A percentile compares a stretch with the other conserved stretches of the same genome.
Conservation (phyloP, 176 grass and related monocot species). For the Paspalum notatum region DNA sequence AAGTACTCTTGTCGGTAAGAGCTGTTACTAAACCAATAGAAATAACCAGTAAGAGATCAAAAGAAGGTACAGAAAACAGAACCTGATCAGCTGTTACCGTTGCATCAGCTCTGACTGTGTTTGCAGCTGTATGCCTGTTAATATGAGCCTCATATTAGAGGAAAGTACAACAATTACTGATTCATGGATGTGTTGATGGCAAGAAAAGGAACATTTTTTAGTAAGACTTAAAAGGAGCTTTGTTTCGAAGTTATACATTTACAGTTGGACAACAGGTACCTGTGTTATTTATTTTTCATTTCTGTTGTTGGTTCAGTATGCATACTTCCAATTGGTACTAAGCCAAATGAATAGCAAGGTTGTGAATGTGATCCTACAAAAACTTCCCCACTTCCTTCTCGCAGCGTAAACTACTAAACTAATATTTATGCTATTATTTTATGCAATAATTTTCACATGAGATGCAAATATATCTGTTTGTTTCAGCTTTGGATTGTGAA, state of each 20-base stretch:
- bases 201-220: not conserved
- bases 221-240: not conserved
- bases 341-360: not conserved
- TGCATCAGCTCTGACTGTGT: constrained; percentile 61
- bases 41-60: constrained; percentile 15
- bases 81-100: constrained; percentile 65
- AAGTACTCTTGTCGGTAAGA: not conserved
- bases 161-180: not conserved
- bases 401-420: not conserved
- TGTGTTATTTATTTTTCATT: not conserved
- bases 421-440: not conserved
- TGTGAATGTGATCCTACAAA: not conserved
- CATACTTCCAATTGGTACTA: not conserved
- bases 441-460: not conserved
- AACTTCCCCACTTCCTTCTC: not conserved
- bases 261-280: not conserved
- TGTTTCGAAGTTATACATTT: not conserved
- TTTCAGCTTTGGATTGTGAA: too few species aligned
- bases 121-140: constrained; percentile 61
- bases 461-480: not conserved
- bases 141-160: not conserved
- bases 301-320: constrained; percentile 6
- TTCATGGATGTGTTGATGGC: not conserved
- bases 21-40: constrained; percentile 28
- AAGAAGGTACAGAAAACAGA: not conserved